phyloP scores from a whole-genome alignment of 768 basidiomycete genomes.

The Suillus weaverae region DNA sequence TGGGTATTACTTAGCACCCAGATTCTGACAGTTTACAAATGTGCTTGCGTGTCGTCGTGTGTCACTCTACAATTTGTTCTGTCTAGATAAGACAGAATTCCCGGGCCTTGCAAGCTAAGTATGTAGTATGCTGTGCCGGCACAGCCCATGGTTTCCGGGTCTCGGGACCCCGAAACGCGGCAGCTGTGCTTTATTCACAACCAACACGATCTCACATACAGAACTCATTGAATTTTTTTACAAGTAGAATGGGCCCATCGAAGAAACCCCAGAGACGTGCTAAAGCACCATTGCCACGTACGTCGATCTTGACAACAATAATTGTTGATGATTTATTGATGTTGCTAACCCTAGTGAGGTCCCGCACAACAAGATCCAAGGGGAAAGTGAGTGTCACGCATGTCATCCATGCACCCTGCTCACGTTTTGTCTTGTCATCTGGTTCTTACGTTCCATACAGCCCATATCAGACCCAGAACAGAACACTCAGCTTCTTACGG shows the following conservation, averaged over 20 bases:
- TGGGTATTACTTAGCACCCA: not conserved
- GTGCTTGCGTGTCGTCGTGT: not conserved
- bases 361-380: conserved; percentile 59
- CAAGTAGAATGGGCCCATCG: conserved; percentile 42
- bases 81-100: not conserved
- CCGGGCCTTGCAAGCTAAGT: not conserved
- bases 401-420: conserved; percentile 20
- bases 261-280: conserved; percentile 41
- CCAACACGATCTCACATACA: conserved; percentile 35
- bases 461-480: conserved; percentile 59
- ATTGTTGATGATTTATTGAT: conserved; percentile 18
- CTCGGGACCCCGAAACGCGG: conserved; percentile 35
- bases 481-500: conserved; percentile 64
- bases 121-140: not conserved
- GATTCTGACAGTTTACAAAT: not conserved
- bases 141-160: conserved; percentile 23
- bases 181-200: conserved; percentile 34
- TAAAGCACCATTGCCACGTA: conserved; percentile 39
- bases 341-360: conserved; percentile 43
- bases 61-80: not conserved
- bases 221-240: conserved; percentile 29
- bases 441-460: conserved; percentile 14
- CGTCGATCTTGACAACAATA: conserved; percentile 28
- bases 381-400: conserved; percentile 48
- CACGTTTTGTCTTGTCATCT: conserved; percentile 12